Conservation (phyloP, 164 flowering plant genomes). For the Echeveria elegans region DNA sequence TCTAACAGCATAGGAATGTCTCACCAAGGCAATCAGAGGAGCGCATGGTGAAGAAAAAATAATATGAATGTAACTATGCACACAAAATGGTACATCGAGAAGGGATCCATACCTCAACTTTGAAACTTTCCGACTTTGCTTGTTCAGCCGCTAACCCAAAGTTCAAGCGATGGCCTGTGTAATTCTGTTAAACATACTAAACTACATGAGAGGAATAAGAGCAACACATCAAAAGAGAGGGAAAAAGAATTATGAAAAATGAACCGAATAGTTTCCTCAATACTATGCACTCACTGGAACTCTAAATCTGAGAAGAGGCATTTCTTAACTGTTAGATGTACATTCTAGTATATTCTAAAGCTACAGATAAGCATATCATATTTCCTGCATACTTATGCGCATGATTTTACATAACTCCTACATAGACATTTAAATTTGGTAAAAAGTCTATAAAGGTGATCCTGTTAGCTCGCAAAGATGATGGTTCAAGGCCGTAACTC, state of each 20-base stretch:
- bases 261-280: neutral
- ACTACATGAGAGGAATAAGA: neutral
- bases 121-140: conserved; percentile 92
- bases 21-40: neutral
- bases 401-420: neutral
- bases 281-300: neutral
- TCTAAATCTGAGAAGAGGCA: too few species aligned
- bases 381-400: neutral
- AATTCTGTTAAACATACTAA: conserved; percentile 45
- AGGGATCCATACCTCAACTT: conserved; percentile 55
- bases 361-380: neutral
- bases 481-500: conserved; percentile 1
- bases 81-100: neutral
- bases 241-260: neutral
- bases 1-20: conserved; percentile 23
- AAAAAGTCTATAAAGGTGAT: neutral
- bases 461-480: neutral
- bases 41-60: neutral
- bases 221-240: neutral
- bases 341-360: neutral
- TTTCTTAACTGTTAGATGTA: too few species aligned
- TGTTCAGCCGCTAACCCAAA: conserved; percentile 97
- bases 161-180: conserved; percentile 93
- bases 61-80: neutral
- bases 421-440: neutral